Evolutionary conservation across 164 flowering plant genomes (phyloP).

Genomic region (Liriodendron chinense): DNA sequence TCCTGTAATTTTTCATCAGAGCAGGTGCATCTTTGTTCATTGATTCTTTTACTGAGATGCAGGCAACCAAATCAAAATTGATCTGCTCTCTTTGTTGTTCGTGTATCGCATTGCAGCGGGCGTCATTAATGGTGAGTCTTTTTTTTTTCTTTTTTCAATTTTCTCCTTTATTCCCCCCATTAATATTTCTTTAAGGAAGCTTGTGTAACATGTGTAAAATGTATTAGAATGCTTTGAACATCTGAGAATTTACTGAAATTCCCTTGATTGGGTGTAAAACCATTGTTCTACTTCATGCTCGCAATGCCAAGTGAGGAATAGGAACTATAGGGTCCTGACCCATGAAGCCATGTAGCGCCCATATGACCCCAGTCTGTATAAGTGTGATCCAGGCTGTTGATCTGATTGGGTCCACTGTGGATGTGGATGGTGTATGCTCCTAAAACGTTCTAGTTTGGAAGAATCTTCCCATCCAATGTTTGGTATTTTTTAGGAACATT

Average conservation of each 20-base stretch:
- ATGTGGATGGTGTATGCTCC: too few relatives aligned
- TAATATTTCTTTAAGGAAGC: neutral
- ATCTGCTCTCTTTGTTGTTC: neutral
- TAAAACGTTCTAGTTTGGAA: too few relatives aligned
- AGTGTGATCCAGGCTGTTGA: neutral
- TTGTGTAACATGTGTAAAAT: neutral
- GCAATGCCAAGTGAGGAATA: neutral
- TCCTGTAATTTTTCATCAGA: neutral
- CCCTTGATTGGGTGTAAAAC: constrained; percentile 1
- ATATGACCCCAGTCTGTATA: neutral
- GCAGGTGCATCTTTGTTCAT: neutral
- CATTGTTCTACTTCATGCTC: neutral
- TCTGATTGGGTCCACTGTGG: too few relatives aligned
- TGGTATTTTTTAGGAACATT: too few relatives aligned
- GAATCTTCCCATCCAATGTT: too few relatives aligned
- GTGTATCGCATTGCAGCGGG: neutral
- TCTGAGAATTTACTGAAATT: neutral
- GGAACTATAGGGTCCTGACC: too few relatives aligned
- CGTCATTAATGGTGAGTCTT: neutral
- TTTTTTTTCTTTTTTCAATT: neutral
- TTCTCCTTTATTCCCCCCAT: neutral
- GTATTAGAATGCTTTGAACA: neutral
- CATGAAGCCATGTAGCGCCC: too few relatives aligned
- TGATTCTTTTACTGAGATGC: neutral
- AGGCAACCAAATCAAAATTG: neutral